A percentile compares a stretch with the other conserved stretches of the same genome.
These are phyloP conservation scores for Alisma plantagoaquatica DNA, from an alignment of 106 monocot species.

Conservation along the genomic window DNA sequence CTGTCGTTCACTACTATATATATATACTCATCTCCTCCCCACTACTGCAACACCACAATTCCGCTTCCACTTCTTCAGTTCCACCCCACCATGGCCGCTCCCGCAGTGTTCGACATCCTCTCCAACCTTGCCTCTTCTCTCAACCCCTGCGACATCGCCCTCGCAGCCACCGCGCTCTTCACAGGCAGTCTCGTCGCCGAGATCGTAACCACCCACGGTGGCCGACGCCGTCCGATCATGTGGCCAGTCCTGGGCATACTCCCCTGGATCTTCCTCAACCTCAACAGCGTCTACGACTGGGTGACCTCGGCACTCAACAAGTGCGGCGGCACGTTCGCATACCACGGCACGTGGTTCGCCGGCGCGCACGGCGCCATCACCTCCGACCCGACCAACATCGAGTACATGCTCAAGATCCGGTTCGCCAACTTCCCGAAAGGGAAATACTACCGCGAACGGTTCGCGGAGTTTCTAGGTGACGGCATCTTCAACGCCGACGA, in stretches of 20 bases:
- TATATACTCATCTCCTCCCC: too few relatives aligned
- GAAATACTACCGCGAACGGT: conserved; percentile 54
- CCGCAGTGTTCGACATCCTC: too few relatives aligned
- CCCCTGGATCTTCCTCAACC: conserved; percentile 42
- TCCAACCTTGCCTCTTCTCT: background rate
- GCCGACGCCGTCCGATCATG: conserved; percentile 56
- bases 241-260: conserved; percentile 74
- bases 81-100: too few relatives aligned
- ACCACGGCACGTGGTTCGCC: conserved; percentile 63
- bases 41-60: too few relatives aligned
- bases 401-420: conserved; percentile 68
- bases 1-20: too few relatives aligned
- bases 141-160: conserved; percentile 21
- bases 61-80: too few relatives aligned
- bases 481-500: conserved; percentile 97
- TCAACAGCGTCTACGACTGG: conserved; percentile 59
- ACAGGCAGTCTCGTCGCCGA: conserved; percentile 23
- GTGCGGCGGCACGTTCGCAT: conserved; percentile 61
- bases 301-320: conserved; percentile 19
- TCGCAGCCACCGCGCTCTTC: conserved; percentile 29
- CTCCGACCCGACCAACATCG: conserved; percentile 48
- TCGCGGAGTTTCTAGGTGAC: conserved; percentile 70
- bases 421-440: conserved; percentile 95
- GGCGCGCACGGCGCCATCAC: conserved; percentile 45
- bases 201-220: conserved; percentile 12